Conservation (phyloP, 768 basidiomycete species). For the Mrakia blollopis region DNA sequence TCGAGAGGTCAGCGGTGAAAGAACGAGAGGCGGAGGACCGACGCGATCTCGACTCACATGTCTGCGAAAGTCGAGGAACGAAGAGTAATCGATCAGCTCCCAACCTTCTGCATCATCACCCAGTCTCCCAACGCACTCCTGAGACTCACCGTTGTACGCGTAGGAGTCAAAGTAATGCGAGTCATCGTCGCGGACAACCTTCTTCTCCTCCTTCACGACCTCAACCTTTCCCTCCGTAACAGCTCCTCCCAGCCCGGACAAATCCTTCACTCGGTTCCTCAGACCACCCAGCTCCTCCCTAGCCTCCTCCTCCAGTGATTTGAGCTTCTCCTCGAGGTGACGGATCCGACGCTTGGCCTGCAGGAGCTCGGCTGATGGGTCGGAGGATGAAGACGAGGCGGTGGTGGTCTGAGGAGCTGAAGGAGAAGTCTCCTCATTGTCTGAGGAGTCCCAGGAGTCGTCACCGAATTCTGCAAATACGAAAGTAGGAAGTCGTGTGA, state of each 20-base stretch:
- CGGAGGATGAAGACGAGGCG: neutral
- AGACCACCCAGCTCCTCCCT: conserved; percentile 57
- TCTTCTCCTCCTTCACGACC: conserved; percentile 34
- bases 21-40: neutral
- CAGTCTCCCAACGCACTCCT: neutral
- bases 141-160: conserved; percentile 65
- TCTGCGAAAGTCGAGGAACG: neutral
- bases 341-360: conserved; percentile 52
- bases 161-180: conserved; percentile 92
- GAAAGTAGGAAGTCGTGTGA: conserved; percentile 49
- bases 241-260: conserved; percentile 44
- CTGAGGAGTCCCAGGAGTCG: conserved; percentile 52
- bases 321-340: conserved; percentile 59
- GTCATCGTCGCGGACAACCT: conserved; percentile 67
- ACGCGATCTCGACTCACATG: neutral
- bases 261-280: conserved; percentile 14
- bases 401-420: conserved; percentile 27
- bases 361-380: conserved; percentile 39
- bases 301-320: conserved; percentile 45
- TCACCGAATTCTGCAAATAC: conserved; percentile 17
- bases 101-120: neutral
- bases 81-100: neutral
- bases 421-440: conserved; percentile 51
- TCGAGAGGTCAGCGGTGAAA: neutral
- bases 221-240: conserved; percentile 53